These are phyloP conservation scores for Syzygium grande DNA, from an alignment of 345 rosid species.

Conservation along the genomic window DNA sequence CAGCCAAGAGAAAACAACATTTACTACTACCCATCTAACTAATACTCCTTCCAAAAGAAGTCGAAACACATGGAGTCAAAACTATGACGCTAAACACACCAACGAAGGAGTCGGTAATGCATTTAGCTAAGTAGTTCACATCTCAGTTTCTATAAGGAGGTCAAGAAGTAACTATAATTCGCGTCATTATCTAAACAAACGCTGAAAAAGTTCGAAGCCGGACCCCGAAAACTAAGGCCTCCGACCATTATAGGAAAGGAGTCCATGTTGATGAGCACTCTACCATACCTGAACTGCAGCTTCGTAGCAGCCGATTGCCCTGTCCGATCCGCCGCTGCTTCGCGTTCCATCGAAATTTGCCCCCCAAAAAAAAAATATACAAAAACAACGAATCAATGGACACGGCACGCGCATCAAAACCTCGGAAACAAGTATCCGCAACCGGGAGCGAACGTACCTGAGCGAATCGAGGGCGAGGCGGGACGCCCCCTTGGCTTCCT, in stretches of 20 bases:
- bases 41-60: not conserved
- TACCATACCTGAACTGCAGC: slow-evolving; percentile 62
- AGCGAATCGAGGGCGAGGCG: slow-evolving; percentile 41
- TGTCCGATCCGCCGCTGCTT: slow-evolving; percentile 45
- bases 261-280: not conserved
- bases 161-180: not conserved
- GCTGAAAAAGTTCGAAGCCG: not conserved
- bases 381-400: not conserved
- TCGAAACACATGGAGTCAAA: not conserved
- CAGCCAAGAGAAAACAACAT: not conserved
- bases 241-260: not conserved
- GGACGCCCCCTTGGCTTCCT: slow-evolving; percentile 62
- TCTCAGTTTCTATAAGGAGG: not conserved
- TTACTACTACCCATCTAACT: not conserved
- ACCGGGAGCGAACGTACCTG: slow-evolving; percentile 20
- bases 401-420: not conserved
- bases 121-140: not conserved
- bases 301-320: slow-evolving; percentile 69
- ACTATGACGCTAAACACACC: not conserved
- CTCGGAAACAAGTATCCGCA: not conserved
- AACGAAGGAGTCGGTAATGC: not conserved
- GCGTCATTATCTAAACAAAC: not conserved
- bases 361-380: not conserved
- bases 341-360: not conserved
- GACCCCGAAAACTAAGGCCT: not conserved